A percentile compares a stretch with the other conserved stretches of the same genome.
These are phyloP conservation scores for Gossypium bickii DNA, from an alignment of 345 rosid genomes.

Conservation along the genomic window DNA sequence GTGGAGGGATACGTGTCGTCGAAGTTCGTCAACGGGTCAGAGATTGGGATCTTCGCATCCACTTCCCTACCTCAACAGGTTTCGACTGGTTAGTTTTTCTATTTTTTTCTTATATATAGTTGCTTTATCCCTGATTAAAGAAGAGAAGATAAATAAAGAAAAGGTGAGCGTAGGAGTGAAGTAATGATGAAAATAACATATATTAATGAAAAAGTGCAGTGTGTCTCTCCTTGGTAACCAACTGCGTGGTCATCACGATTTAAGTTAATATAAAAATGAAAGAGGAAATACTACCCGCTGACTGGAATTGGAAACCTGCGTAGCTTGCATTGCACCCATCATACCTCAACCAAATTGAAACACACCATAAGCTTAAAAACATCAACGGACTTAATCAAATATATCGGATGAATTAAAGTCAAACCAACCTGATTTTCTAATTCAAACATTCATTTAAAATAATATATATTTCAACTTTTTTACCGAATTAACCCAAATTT, in stretches of 20 bases:
- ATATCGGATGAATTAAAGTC: too few species aligned
- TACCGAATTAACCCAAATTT: accelerated
- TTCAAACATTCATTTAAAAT: too few species aligned
- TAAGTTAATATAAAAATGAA: neutral
- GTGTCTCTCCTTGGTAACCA: neutral
- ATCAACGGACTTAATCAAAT: too few species aligned
- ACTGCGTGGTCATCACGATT: neutral
- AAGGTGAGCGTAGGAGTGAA: neutral
- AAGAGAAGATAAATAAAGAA: neutral
- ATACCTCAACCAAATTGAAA: too few species aligned
- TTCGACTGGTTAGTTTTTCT: neutral
- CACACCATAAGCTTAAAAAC: too few species aligned
- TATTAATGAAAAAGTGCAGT: too few species aligned
- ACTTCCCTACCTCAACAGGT: neutral
- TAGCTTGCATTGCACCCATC: too few species aligned
- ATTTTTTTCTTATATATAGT: too few species aligned
- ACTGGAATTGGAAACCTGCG: too few species aligned
- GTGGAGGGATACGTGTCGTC: neutral
- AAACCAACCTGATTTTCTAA: too few species aligned
- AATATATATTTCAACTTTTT: too few species aligned
- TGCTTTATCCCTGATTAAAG: neutral
- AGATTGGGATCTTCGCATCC: slow-evolving; percentile 6
- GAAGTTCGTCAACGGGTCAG: neutral
- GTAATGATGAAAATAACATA: neutral
- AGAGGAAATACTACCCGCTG: too few species aligned